Evolutionary conservation across 345 rosid species (phyloP).

Genomic region (Pistacia atlantica): DNA sequence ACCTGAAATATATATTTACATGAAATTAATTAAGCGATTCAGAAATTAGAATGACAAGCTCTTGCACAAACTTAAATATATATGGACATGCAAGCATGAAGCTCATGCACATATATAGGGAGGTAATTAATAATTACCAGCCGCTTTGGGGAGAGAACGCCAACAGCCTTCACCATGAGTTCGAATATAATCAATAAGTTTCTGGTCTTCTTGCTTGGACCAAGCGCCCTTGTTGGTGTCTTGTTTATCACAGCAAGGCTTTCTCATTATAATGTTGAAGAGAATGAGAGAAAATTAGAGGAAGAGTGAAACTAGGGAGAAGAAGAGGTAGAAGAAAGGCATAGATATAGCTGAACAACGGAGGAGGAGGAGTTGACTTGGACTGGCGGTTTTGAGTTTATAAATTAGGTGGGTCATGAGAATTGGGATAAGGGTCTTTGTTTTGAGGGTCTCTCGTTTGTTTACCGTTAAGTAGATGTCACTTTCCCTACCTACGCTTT

Average conservation of each 20-base stretch:
- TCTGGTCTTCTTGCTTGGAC: slow-evolving; percentile 41
- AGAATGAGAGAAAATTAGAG: background rate
- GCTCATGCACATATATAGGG: background rate
- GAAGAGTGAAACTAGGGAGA: background rate
- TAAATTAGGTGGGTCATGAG: slow-evolving; percentile 23
- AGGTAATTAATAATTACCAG: slow-evolving; percentile 20
- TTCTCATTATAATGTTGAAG: slow-evolving; percentile 24
- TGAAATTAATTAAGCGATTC: background rate
- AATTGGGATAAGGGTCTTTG: slow-evolving; percentile 7
- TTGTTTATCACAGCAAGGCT: slow-evolving; percentile 33
- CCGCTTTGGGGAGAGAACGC: slow-evolving; percentile 40
- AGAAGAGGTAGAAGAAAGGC: background rate
- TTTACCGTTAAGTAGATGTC: slow-evolving; percentile 31
- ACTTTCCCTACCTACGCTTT: slow-evolving; percentile 19
- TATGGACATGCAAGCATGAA: no score
- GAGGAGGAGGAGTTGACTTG: slow-evolving; percentile 31
- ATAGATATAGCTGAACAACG: slow-evolving; percentile 8
- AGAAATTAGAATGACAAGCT: background rate
- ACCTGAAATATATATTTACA: slow-evolving; percentile 5
- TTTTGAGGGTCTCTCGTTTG: background rate
- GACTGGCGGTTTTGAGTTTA: slow-evolving; percentile 40
- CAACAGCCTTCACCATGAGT: slow-evolving; percentile 45
- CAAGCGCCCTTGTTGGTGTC: slow-evolving; percentile 42
- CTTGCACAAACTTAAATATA: no score
- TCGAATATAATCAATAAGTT: slow-evolving; percentile 31